Conservation (phyloP, 345 rosid genomes). For the Geranium rotundifolium region DNA sequence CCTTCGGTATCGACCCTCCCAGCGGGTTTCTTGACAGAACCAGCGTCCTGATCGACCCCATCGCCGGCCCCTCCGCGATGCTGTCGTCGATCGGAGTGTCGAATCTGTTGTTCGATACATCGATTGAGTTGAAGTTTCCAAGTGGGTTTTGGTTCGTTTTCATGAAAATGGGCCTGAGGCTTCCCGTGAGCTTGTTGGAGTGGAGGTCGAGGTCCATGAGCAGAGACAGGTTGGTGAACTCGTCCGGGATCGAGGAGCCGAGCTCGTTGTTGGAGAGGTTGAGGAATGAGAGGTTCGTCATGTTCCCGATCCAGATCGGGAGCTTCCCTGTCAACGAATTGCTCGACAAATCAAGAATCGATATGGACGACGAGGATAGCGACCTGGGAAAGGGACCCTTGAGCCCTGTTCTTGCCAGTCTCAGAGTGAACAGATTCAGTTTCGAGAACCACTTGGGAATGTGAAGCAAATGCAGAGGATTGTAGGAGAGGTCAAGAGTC, state of each 20-base stretch:
- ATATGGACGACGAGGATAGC: slow-evolving; percentile 33
- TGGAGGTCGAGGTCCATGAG: slow-evolving; percentile 61
- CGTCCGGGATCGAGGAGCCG: slow-evolving; percentile 32
- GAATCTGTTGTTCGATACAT: slow-evolving; percentile 35
- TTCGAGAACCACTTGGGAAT: slow-evolving; percentile 33
- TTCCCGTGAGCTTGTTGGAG: slow-evolving; percentile 39
- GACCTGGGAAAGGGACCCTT: slow-evolving; percentile 33
- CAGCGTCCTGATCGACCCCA: slow-evolving; percentile 30
- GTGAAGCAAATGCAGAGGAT: slow-evolving; percentile 28
- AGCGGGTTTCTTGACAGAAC: slow-evolving; percentile 30
- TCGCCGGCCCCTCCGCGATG: slow-evolving; percentile 25
- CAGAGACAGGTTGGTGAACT: slow-evolving; percentile 36
- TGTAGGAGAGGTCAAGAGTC: slow-evolving; percentile 38
- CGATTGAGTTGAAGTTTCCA: slow-evolving; percentile 42
- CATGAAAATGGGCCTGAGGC: slow-evolving; percentile 19
- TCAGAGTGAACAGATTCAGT: slow-evolving; percentile 26
- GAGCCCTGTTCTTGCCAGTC: slow-evolving; percentile 37
- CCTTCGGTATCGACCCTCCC: slow-evolving; percentile 36
- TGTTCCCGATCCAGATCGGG: slow-evolving; percentile 42
- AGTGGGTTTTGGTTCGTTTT: slow-evolving; percentile 30
- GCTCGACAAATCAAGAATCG: slow-evolving; percentile 42
- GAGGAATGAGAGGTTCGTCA: slow-evolving; percentile 38
- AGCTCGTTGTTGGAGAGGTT: slow-evolving; percentile 42
- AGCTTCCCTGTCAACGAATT: slow-evolving; percentile 36
- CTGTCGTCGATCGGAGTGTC: slow-evolving; percentile 26